Conservation (phyloP, 768 basidiomycete genomes). For the Auricularia sp. region DNA sequence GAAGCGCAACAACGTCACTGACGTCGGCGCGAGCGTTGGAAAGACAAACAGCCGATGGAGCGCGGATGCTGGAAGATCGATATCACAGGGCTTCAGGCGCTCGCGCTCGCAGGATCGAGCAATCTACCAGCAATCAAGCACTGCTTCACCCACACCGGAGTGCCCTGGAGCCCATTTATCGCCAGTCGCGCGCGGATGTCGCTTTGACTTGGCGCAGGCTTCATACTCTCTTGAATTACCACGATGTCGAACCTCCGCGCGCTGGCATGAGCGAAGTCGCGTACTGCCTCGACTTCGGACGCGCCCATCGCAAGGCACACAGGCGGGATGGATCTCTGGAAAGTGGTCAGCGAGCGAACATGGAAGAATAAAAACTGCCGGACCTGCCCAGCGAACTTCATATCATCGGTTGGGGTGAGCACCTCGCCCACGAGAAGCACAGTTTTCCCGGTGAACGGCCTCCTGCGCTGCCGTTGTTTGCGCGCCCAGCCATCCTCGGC, state of each 20-base stretch:
- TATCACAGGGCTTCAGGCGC: background rate
- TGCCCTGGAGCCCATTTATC: constrained; percentile 28
- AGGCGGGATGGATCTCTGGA: constrained; percentile 37
- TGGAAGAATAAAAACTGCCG: background rate
- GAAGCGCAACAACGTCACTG: too few species aligned
- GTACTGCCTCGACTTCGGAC: constrained; percentile 53
- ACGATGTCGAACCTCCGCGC: constrained; percentile 46
- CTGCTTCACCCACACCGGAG: constrained; percentile 69
- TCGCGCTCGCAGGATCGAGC: constrained; percentile 1
- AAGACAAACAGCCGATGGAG: background rate
- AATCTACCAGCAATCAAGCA: constrained; percentile 53
- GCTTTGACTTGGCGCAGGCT: constrained; percentile 14
- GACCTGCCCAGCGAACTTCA: constrained; percentile 10
- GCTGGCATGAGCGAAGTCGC: constrained; percentile 30
- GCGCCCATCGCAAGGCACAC: constrained; percentile 79
- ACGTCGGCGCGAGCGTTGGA: too few species aligned
- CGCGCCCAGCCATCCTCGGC: constrained; percentile 19
- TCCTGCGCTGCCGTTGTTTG: constrained; percentile 41
- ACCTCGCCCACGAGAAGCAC: constrained; percentile 55
- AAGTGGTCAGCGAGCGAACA: background rate
- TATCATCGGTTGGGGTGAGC: constrained; percentile 38
- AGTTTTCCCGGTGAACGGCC: constrained; percentile 42
- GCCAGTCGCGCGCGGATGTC: constrained; percentile 15
- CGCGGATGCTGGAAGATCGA: background rate
- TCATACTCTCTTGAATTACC: constrained; percentile 43